Evolutionary conservation across 1,284 basidiomycete genomes (phyloP), one percentile per base, ranked within the genome.

Genomic region (Heterobasidion irregulare): DNA sequence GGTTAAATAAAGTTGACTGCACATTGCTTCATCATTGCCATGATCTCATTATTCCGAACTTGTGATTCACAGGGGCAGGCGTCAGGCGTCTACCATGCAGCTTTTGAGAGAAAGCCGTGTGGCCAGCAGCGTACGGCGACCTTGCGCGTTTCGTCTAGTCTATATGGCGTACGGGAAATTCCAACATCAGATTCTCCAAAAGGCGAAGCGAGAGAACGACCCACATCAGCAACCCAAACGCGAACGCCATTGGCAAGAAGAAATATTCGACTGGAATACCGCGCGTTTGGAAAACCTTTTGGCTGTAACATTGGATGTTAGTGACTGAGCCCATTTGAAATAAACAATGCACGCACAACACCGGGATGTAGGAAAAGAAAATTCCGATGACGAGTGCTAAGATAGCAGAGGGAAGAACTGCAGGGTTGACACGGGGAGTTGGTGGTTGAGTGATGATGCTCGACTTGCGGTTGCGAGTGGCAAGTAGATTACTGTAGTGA

Each of bases 321-420:
- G 53, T 57, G 60, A 56, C 53, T 44, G 38, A 50, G 35, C 47
- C 32, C 26, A 35, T 18, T 1, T 53, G 33, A 13, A 2, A 45
- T 2, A 44, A 12, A 43, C 15, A 9, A 57, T 65, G 54, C 52
- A 65, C 65, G 81, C 79, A 48, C 47, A 48, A 48, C 16, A 19
- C 18, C 6, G 69, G 75, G 75, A 79, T 66, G 57, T 81, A 82
- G 47, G 67, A 73, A 72, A 83, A 82, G 72, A 83, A 82, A 63
- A 75, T 71, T 4, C 70, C 73, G 56, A 82, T 70, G 7, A 59
- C 65, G 2, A 82, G 66, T 0, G 76, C 74, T 8, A 67, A 58
- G 4, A 72, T 56, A 64, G 80, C 78, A 0, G 81, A 77, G 3
- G 76, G 77, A 53, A 79, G 69, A 47, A 78, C 64, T 58, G 70